Evolutionary conservation across 1,139 yeast genomes (phyloP).

Genomic region (Taphrina populina): DNA sequence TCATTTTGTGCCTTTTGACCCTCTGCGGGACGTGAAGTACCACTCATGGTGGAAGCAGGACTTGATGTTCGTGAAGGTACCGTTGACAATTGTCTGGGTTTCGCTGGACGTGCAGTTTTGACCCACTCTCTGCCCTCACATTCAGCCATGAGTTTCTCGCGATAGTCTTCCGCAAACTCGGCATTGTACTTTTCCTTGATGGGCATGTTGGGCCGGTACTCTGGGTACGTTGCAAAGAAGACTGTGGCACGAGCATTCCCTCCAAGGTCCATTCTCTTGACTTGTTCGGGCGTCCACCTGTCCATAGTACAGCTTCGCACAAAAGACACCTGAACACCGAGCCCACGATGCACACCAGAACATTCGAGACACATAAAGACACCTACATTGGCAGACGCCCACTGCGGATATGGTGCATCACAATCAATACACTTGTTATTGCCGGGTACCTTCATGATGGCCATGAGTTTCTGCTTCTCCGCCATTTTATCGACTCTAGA

Average conservation of each 20-base stretch:
- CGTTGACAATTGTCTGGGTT: conserved; percentile 34
- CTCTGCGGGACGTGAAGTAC: conserved; percentile 19
- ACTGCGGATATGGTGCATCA: conserved; percentile 88
- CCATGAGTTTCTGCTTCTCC: conserved; percentile 36
- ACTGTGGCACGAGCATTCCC: conserved; percentile 87
- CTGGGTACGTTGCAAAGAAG: conserved; percentile 63
- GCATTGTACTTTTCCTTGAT: conserved; percentile 72
- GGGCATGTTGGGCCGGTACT: conserved; percentile 33
- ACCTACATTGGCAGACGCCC: conserved; percentile 50
- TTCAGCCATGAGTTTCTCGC: conserved; percentile 70
- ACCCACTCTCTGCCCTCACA: conserved; percentile 73
- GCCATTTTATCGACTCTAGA: no score
- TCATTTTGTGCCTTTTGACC: conserved; percentile 61
- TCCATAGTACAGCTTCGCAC: conserved; percentile 91
- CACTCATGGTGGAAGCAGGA: conserved; percentile 29
- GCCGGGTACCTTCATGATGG: conserved; percentile 39
- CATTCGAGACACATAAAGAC: conserved; percentile 56
- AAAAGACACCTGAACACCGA: conserved; percentile 94
- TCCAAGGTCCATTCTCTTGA: conserved; percentile 86
- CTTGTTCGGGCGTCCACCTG: conserved; percentile 84
- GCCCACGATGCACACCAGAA: conserved; percentile 49
- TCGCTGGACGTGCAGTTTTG: conserved; percentile 62
- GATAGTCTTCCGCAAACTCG: conserved; percentile 90
- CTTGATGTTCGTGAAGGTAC: conserved; percentile 18
- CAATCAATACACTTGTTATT: conserved; percentile 76